These are phyloP conservation scores for Alternaria sp. DNA, from an alignment of 2,329 filamentous ascomycete species.

Conservation along the genomic window DNA sequence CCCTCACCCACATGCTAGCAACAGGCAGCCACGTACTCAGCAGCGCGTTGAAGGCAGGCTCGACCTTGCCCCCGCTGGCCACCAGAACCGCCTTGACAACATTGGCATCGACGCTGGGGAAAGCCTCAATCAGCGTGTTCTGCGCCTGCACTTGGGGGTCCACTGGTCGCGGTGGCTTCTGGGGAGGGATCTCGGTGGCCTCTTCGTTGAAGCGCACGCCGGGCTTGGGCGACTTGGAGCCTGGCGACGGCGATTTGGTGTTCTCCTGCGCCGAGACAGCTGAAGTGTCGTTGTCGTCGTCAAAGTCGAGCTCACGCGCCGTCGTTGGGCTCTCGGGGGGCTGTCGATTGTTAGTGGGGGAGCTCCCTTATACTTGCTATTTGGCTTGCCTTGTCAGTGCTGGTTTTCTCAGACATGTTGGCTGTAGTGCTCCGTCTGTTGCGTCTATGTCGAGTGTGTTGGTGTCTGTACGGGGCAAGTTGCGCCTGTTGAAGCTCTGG, in stretches of 20 bases:
- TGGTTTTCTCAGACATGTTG: conserved; percentile 32
- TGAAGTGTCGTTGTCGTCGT: conserved; percentile 62
- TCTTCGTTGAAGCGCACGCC: conserved; percentile 59
- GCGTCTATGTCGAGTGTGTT: neutral
- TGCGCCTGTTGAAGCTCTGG: conserved; percentile 7
- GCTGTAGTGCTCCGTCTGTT: neutral
- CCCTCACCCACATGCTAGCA: neutral
- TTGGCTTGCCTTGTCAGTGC: conserved; percentile 19
- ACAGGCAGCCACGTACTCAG: conserved; percentile 66
- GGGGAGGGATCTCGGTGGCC: conserved; percentile 65
- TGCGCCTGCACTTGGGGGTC: conserved; percentile 85
- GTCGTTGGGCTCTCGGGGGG: conserved; percentile 56
- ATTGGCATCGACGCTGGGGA: conserved; percentile 79
- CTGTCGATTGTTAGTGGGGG: conserved; percentile 17
- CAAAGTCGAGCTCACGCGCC: conserved; percentile 64
- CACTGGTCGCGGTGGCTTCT: conserved; percentile 83
- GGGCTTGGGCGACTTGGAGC: conserved; percentile 51
- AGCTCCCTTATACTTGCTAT: neutral
- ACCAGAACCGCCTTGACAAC: conserved; percentile 88
- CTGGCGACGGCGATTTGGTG: conserved; percentile 48
- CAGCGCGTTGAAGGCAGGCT: conserved; percentile 94
- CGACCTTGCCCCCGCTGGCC: conserved; percentile 86
- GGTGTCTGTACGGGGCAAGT: neutral
- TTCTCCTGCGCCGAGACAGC: conserved; percentile 34
- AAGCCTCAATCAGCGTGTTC: conserved; percentile 89